Base-by-base conservation (phyloP, 768 basidiomycete species). In the Trametes coccinea region DNA sequence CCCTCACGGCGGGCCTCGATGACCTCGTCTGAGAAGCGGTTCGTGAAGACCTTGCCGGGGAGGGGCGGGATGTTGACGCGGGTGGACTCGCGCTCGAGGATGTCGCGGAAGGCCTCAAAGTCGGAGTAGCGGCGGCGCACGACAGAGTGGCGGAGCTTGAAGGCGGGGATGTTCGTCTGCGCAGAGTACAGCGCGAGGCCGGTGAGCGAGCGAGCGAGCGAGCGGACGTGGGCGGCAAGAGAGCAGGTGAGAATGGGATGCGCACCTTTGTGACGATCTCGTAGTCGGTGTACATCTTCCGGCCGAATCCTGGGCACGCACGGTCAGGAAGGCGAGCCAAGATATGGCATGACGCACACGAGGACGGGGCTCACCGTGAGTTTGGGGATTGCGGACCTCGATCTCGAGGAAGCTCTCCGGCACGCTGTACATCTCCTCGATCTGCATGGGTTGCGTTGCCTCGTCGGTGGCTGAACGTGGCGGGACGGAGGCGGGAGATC, bases 261-360 rank as follows among this genome's bases (percentile, higher is more conserved):
- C 81, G 64, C 60, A 92, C 95, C 86, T 95, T 95, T 83, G 94
- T 97, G 47, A 98, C 89, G 60, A 99, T 89, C 78, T 99, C 97
- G 71, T 98, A 98, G 80, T 98, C 96, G 44, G 97, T 99, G 77
- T 92, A 99, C 95, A 96, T 96, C 83, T 98, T 98, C 69, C 97
- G 82, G 31, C 97, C 96, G 70, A 95, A 94, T 33, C 95, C 95
- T 94, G 72, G 1, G 53, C 29, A 16, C 31, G 16, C 30, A 37
- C 33, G 39, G 17, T 67, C 54, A 58, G 37, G 4, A 27, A 27
- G 30, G 17, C 7, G 17, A n/a, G 9, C 41, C 2, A 29, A 40
- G 37, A 33, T 39, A 30, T 17, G 29, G 7, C 11, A 37, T 37
- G 34, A 5, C 34, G 50, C 6, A 17, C 30, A 37, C 44, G 34